Base-by-base conservation (phyloP, 495 filamentous ascomycete genomes). In the Penicillium chermesinum region DNA sequence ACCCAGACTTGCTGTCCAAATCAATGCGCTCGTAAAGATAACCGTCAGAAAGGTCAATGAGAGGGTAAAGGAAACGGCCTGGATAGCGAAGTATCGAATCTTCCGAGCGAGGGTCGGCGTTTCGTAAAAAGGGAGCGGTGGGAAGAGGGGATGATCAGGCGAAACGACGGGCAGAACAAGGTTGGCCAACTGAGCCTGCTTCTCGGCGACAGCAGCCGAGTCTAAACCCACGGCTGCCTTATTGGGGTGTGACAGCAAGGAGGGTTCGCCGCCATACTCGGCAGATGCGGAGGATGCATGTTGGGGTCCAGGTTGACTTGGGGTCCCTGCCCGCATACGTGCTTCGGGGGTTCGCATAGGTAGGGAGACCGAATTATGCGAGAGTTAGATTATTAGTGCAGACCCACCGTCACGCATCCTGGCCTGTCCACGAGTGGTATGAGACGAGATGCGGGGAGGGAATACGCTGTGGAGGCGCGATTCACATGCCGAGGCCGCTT, bases 121-220 rank as follows among this genome's bases (percentile, higher is more conserved):
- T 0, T 86, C 87, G 52, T 96, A 96, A 2, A 88, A 68, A 0
- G 91, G 91, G 12, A 97, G 64, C 7, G 89, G 86, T 9, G 91
- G 91, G 56, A 97, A 97, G 1, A 96, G 66, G 7, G 91, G 90
- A 58, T 95, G 84, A 37, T 58, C 38, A 27, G 6, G 84, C 14
- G 44, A 49, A 19, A 40, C 27, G 16, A 49, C 18, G 0, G 48
- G 39, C 2, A 51, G 22, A 9, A 19, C 41, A 14, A 30, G 16
- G 7, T 47, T 22, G 19, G 21, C 40, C 2, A 20, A 5, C 14
- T 38, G 16, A 13, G 16, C 18, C 6, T 41, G 30, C 42, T 56
- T 56, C 34, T 59, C 40, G 34, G 39, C 18, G 13, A 32, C 15
- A 13, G 42, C 25, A 1, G 41, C n/a, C 12, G 15, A 38, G 34